Percentiles rank a stretch among this genome's conserved stretches.
These are phyloP conservation scores for Saccharata proteae DNA, from an alignment of 2,329 filamentous ascomycete species.

Conservation along the genomic window DNA sequence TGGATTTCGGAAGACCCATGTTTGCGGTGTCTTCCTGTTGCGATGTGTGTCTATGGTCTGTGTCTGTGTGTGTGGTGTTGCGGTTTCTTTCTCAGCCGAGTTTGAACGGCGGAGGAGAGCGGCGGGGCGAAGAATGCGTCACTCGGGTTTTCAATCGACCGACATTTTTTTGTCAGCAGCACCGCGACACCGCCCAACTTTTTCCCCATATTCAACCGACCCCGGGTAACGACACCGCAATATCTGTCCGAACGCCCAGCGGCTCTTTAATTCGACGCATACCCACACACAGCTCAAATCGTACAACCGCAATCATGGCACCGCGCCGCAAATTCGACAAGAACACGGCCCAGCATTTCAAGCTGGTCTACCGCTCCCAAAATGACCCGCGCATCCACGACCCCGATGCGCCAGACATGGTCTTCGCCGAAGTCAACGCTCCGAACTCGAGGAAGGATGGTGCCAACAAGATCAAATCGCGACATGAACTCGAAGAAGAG, in stretches of 20 bases:
- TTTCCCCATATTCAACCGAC: too few relatives aligned
- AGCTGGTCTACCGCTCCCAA: slow-evolving; percentile 88
- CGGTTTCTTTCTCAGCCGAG: too few relatives aligned
- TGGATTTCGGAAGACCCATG: slow-evolving; percentile 81
- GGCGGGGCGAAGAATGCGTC: slow-evolving; percentile 8
- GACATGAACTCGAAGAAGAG: slow-evolving; percentile 64
- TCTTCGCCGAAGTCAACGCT: slow-evolving; percentile 59
- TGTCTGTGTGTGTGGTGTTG: slow-evolving; percentile 14
- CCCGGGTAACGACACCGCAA: too few relatives aligned
- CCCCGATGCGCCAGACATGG: slow-evolving; percentile 73
- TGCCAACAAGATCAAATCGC: slow-evolving; percentile 44
- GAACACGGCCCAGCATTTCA: slow-evolving; percentile 85
- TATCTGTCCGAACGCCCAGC: too few relatives aligned
- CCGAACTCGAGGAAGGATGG: slow-evolving; percentile 16
- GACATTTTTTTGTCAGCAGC: slow-evolving; percentile 10
- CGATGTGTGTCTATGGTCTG: slow-evolving; percentile 6
- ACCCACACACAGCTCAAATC: slow-evolving; percentile 4
- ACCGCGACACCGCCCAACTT: slow-evolving; percentile 5
- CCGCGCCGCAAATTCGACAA: slow-evolving; percentile 66
- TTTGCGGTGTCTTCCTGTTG: slow-evolving; percentile 16
- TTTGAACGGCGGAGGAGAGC: slow-evolving; percentile 12
- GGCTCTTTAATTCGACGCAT: too few relatives aligned
- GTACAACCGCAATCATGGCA: slow-evolving; percentile 1
- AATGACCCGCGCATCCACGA: slow-evolving; percentile 97
- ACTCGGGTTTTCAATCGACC: slow-evolving; percentile 11